Base-by-base conservation (phyloP, 768 basidiomycete genomes). In the Candolleomyces aberdarensis region DNA sequence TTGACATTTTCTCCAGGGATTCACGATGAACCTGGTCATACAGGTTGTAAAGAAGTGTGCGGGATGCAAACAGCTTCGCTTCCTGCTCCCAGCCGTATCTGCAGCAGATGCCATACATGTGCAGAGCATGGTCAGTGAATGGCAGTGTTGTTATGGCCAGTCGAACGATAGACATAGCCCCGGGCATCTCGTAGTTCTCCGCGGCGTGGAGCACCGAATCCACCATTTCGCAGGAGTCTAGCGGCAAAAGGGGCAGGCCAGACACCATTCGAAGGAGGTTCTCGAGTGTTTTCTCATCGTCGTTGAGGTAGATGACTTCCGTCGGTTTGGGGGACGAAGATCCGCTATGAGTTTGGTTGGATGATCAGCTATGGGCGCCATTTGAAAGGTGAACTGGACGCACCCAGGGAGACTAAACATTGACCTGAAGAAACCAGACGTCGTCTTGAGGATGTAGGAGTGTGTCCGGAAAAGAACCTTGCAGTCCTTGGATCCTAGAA, bases 101-200 rank as follows among this genome's bases (percentile, higher is more conserved):
- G 57, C 81, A 82, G 19, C 85, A 81, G 3, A 82, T 71, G 5
- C 80, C 74, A 63, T 86, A 87, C 15, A 87, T 70, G 13, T 81
- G 78, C 17, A 87, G 72, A 0, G 85, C 81, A 48, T 83, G 73
- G 41, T 76, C 73, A 22, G 82, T 71, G 46, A 88, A 75, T 0
- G 79, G 72, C 1, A 80, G 82, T 0, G 82, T 82, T 69, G 81
- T 77, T 57, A 84, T 74, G n/a, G 84, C 77, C 39, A 84, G 80
- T 43, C 85, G 84, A 54, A 87, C 71, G 63, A 87, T 80, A 6
- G 84, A 85, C 60, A 77, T 74, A 1, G 86, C 85, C 0, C 87
- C 87, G 0, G 83, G 80, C 83, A 87, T 88, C 40, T 88, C 87
- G 68, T 88, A 89, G 66, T 87, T 87, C 66, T 89, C 86, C 0